phyloP scores from a whole-genome alignment of 768 basidiomycete genomes.

The Albatrellus ellisii region DNA sequence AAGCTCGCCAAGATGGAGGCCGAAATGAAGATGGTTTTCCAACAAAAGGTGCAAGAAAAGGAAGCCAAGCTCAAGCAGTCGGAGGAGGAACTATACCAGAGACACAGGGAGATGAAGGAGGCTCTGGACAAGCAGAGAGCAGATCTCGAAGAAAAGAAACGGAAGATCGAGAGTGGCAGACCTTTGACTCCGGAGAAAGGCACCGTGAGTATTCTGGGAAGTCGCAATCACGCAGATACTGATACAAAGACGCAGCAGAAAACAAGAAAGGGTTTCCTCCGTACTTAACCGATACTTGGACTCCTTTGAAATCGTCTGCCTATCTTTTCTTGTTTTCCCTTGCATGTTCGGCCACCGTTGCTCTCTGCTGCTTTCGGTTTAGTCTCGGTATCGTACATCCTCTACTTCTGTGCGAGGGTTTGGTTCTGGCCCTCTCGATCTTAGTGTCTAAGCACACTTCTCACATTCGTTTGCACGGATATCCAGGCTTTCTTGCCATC shows the following conservation, averaged over 20 bases:
- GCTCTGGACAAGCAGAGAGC: slow-evolving; percentile 90
- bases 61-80: slow-evolving; percentile 98
- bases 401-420: slow-evolving; percentile 16
- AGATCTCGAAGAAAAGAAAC: slow-evolving; percentile 98
- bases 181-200: slow-evolving; percentile 93
- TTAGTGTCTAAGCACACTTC: slow-evolving; percentile 7
- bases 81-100: slow-evolving; percentile 96
- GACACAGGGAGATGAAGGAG: slow-evolving; percentile 99
- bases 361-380: slow-evolving; percentile 26
- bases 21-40: slow-evolving; percentile 99
- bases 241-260: slow-evolving; percentile 9
- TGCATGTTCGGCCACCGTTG: slow-evolving; percentile 21
- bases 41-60: slow-evolving; percentile 99
- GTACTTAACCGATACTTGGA: slow-evolving; percentile 31
- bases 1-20: slow-evolving; percentile 99
- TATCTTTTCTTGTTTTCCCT: slow-evolving; percentile 19
- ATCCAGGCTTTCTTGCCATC: slow-evolving; percentile 10
- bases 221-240: slow-evolving; percentile 2
- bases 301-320: slow-evolving; percentile 18
- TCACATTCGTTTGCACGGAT: slow-evolving; percentile 15
- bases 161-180: slow-evolving; percentile 86
- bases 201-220: slow-evolving; percentile 38
- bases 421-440: slow-evolving; percentile 11
- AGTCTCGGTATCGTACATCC: slow-evolving; percentile 30
- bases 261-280: slow-evolving; percentile 63